A percentile compares a stretch with the other conserved stretches of the same genome.
These are phyloP conservation scores for Vanrija sp. DNA, from an alignment of 1,284 basidiomycete genomes.

Conservation along the genomic window DNA sequence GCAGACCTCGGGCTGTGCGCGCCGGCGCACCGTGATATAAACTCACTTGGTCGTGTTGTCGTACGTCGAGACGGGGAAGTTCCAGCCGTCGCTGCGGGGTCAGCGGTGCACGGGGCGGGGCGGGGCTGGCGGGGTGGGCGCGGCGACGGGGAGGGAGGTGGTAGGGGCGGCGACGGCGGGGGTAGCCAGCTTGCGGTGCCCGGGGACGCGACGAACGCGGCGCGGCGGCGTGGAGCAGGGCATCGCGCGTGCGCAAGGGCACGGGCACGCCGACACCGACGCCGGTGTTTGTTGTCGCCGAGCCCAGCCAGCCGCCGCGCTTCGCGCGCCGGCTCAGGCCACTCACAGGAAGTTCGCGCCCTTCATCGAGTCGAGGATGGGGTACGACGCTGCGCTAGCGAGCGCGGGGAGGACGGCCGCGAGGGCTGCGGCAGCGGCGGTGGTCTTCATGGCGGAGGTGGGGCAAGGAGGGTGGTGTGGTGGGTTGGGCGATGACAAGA, in stretches of 20 bases:
- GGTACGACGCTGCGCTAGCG: constrained; percentile 7
- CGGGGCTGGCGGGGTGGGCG: background rate
- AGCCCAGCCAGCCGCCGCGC: background rate
- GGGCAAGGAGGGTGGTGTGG: too few species aligned
- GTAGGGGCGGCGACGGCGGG: background rate
- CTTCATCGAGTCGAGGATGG: constrained; percentile 20
- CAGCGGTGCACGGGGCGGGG: constrained; percentile 1
- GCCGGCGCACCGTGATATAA: too few species aligned
- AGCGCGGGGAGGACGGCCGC: constrained; percentile 5
- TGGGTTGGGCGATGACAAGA: too few species aligned
- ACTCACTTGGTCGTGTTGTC: constrained; percentile 47
- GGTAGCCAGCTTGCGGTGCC: too few species aligned
- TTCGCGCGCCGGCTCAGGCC: background rate
- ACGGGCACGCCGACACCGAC: background rate
- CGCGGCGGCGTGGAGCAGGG: background rate
- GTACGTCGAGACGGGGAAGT: constrained; percentile 22
- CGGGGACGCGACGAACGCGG: too few species aligned
- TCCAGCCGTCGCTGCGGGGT: constrained; percentile 26
- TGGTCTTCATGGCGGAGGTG: too few species aligned
- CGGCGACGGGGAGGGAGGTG: background rate
- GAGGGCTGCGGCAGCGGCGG: background rate
- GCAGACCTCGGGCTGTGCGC: too few species aligned
- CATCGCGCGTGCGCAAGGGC: too few species aligned
- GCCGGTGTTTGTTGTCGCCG: background rate
- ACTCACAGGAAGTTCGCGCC: constrained; percentile 17